Conservation (phyloP, 2,329 filamentous ascomycete genomes). For the Microdochium bolleyi region DNA sequence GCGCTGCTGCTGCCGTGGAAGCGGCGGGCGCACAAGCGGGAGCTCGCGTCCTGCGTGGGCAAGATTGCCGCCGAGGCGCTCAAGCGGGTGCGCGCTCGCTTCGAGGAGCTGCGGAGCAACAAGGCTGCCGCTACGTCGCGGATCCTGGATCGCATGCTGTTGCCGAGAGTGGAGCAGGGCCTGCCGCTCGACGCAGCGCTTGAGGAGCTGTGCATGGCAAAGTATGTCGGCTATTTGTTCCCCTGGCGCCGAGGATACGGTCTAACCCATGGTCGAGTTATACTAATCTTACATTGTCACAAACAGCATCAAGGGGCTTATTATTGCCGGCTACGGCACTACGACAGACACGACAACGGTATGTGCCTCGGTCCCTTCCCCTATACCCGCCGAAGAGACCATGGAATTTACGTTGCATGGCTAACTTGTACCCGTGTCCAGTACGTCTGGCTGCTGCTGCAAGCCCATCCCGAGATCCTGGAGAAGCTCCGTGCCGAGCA, state of each 20-base stretch:
- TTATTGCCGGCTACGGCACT: not conserved
- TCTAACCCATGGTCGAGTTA: not conserved
- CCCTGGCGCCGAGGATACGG: not conserved
- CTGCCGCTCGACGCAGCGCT: not conserved
- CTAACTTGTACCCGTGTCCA: not conserved
- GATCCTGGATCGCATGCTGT: not conserved
- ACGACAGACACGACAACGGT: not conserved
- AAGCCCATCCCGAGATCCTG: constrained; percentile 7
- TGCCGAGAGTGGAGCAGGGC: not conserved
- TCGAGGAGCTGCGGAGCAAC: not conserved
- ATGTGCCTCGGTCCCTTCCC: not conserved
- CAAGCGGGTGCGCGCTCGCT: not conserved
- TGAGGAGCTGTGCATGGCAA: not conserved
- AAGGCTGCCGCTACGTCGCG: not conserved
- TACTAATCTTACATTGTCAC: not conserved
- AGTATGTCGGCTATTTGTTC: not conserved
- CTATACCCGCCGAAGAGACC: not conserved
- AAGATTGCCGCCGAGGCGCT: not conserved
- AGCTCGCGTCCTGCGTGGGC: not conserved
- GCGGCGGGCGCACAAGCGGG: not conserved
- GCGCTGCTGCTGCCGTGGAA: not conserved
- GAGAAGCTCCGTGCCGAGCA: constrained; percentile 13
- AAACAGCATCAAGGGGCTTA: not conserved
- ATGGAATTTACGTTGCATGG: not conserved
- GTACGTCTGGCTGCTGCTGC: constrained; percentile 1